Percentiles rank a stretch among this genome's conserved stretches.
These are phyloP conservation scores for Paramicrosporidium saccamoebae DNA, from an alignment of 371 early-diverging fungal species.

Conservation along the genomic window DNA sequence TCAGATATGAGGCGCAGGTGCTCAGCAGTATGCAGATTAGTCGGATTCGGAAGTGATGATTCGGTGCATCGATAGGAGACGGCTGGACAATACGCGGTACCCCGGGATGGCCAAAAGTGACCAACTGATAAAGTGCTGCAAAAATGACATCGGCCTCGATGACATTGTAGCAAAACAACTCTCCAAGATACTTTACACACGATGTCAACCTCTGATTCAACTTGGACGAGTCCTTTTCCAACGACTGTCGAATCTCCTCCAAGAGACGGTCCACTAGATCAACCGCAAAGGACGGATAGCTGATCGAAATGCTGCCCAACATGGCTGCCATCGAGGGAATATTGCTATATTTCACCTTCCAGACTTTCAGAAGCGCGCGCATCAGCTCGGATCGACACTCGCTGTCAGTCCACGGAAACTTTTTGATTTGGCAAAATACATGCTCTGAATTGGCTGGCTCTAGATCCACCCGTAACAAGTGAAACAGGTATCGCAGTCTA, in stretches of 20 bases:
- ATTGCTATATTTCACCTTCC: slow-evolving; percentile 66
- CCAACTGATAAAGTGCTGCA: slow-evolving; percentile 40
- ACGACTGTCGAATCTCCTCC: slow-evolving; percentile 54
- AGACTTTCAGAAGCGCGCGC: slow-evolving; percentile 34
- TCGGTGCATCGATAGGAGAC: slow-evolving; percentile 33
- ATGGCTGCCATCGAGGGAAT: slow-evolving; percentile 44
- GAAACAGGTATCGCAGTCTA: slow-evolving; percentile 47
- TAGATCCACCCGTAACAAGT: slow-evolving; percentile 44
- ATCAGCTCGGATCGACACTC: slow-evolving; percentile 5
- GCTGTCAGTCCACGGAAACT: slow-evolving; percentile 46
- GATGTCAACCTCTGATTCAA: slow-evolving; percentile 63
- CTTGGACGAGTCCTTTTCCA: slow-evolving; percentile 60
- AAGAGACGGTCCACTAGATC: slow-evolving; percentile 43
- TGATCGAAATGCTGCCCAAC: slow-evolving; percentile 27
- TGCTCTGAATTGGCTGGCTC: slow-evolving; percentile 20
- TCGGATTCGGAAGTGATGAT: slow-evolving; percentile 74
- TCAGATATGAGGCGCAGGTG: slow-evolving; percentile 24
- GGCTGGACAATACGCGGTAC: slow-evolving; percentile 21
- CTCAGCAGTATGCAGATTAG: slow-evolving; percentile 53
- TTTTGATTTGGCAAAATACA: slow-evolving; percentile 33
- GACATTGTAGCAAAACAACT: slow-evolving; percentile 54
- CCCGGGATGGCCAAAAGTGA: slow-evolving; percentile 53
- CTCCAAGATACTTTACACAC: slow-evolving; percentile 45
- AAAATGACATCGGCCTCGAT: slow-evolving; percentile 43
- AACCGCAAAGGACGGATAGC: slow-evolving; percentile 55